Percentiles rank a stretch among this genome's conserved stretches.
Evolutionary conservation across 1,139 yeast species (phyloP).

Genomic region (Pichia kudriavzevii): DNA sequence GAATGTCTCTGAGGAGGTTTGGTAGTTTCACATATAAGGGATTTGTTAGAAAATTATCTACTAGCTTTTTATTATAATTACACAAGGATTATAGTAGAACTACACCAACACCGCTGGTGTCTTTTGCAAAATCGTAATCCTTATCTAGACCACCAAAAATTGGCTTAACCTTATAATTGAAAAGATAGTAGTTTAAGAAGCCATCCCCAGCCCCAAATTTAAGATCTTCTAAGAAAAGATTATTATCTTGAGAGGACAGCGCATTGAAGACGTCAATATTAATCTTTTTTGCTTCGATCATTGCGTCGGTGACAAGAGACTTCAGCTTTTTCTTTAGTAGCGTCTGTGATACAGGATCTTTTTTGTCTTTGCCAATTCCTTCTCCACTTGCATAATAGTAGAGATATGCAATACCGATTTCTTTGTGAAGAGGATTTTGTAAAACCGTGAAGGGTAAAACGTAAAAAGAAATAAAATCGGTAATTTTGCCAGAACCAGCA

Average conservation of each 20-base stretch:
- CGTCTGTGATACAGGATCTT: constrained; percentile 27
- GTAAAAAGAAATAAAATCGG: constrained; percentile 88
- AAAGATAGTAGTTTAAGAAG: constrained; percentile 77
- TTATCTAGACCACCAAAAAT: constrained; percentile 71
- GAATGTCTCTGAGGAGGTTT: constrained; percentile 3
- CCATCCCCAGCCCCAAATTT: constrained; percentile 97
- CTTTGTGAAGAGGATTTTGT: constrained; percentile 55
- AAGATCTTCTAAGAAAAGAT: constrained; percentile 68
- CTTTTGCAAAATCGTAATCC: constrained; percentile 42
- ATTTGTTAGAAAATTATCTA: too few species aligned
- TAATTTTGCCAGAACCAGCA: constrained; percentile 48
- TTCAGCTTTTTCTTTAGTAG: constrained; percentile 51
- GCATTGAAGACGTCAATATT: constrained; percentile 92
- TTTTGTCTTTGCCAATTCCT: constrained; percentile 31
- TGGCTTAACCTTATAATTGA: constrained; percentile 80
- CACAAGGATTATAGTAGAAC: constrained; percentile 51
- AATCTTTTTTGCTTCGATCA: constrained; percentile 58
- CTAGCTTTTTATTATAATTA: too few species aligned
- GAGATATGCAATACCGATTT: constrained; percentile 78
- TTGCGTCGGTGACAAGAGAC: constrained; percentile 62
- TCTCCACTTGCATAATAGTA: constrained; percentile 82
- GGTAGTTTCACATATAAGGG: not conserved
- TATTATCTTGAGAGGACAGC: constrained; percentile 82
- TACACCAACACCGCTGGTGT: constrained; percentile 80
- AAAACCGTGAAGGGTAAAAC: constrained; percentile 82